Base-by-base conservation (phyloP, 306 rosid species). In the Castanea sativa region DNA sequence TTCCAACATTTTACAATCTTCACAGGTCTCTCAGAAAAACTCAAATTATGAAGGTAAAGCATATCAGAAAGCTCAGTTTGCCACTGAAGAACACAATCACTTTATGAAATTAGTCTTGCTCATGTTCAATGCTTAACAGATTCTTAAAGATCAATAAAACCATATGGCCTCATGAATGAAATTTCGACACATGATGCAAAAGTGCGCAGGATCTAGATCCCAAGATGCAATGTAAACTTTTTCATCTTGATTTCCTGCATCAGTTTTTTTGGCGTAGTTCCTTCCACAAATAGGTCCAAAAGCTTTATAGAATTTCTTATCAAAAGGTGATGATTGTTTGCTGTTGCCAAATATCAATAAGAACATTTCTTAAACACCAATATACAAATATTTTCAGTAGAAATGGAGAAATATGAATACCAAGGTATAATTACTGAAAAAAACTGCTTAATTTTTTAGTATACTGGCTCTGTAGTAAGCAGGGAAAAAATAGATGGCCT, bases 31-130 rank as follows among this genome's bases (percentile, higher is more conserved):
- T 55, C 60, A 12, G 76, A 3, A 59, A 81, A 60, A 59, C 56
- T 74, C 69, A 72, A 63, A 65, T 74, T 45, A 16, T 23, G 43
- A 79, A 72, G 77, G 65, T 67, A 77, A 57, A 49, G 14, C 64
- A 67, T 49, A 35, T 35, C 72, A 68, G 52, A n/a, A 68, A 68
- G n/a, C 72, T 4, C 25, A n/a, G 11, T 67, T 8, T 10, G 7
- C 52, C 51, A 68, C 29, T 18, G 3, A 35, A 35, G 72, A 21
- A 35, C 11, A 33, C 4, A 67, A 68, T n/a, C 25, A 35, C 20
- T 29, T 64, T 64, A 68, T 9, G 15, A 23, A 18, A 33, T 68
- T n/a, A 8, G n/a, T 23, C 8, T 4, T 35, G 72, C 25, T 33
- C 72, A 64, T 30, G 41, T 32, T 64, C 70, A 2, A 1, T 30